Base-by-base conservation (phyloP, 257 asterid species). In the Nicotiana sylvestris region DNA sequence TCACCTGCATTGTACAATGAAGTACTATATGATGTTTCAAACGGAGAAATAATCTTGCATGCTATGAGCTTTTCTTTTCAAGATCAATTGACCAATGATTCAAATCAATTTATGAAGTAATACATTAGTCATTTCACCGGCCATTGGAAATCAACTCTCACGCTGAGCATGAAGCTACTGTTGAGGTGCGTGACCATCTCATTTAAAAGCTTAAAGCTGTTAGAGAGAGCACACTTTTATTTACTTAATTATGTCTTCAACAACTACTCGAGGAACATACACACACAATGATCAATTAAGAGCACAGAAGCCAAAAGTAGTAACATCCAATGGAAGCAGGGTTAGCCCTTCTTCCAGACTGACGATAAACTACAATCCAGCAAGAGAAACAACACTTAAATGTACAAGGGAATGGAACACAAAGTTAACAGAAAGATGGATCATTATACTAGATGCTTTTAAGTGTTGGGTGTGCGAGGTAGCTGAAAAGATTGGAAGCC, bases 1-100 rank as follows among this genome's bases (percentile, higher is more conserved):
- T 56, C 49, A 86, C 74, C 86, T 81, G 82, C 74, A 67, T 51
- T 70, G 37, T 51, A 51, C n/a, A 51, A 3, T 35, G 27, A 51
- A 66, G 55, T 21, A 21, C 21, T 16, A 72, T 18, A 29, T 81
- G 53, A 81, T 21, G 60, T 33, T 78, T 6, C 39, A 1, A 72
- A 72, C 37, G 49, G 39, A 72, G 13, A 21, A 72, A 72, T 46
- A 72, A 72, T 46, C 13, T 3, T 5, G 3, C 39, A 12, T 72
- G n/a, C 58, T 43, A 6, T 33, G 0, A 10, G 51, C 5, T 37
- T 33, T 70, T n/a, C 58, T 43, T 70, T 39, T 33, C 78, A 70
- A 43, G 78, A 70, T 39, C n/a, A 39, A 68, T 68, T 9, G 18
- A 68, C 56, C 77, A 18, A 37, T 4, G 30, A 67, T 67, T 51